phyloP scores from a whole-genome alignment of 192 early-diverging fungal species.

The Mortierella alpina region DNA sequence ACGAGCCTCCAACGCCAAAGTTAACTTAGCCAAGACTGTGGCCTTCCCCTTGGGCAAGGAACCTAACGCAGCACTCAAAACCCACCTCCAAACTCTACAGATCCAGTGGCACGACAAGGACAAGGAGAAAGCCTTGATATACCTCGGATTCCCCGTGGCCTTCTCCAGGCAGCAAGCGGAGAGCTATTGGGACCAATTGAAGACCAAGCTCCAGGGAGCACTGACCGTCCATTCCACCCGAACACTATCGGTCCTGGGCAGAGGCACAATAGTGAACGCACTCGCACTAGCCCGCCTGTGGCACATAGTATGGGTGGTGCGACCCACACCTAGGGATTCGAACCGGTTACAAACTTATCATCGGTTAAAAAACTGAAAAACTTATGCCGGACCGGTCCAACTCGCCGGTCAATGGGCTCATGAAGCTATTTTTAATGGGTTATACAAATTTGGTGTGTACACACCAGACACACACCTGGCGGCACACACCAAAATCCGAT shows the following conservation, averaged over 20 bases:
- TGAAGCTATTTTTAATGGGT: too few species aligned
- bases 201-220: not conserved
- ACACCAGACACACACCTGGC: too few species aligned
- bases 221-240: not conserved
- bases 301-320: not conserved
- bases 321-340: too few species aligned
- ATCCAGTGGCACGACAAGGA: not conserved
- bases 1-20: constrained; percentile 17
- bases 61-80: not conserved
- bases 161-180: not conserved
- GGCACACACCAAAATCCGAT: too few species aligned
- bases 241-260: not conserved
- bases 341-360: too few species aligned
- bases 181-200: not conserved
- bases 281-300: not conserved
- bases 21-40: constrained; percentile 35
- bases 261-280: not conserved
- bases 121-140: not conserved
- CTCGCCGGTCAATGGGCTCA: too few species aligned
- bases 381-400: too few species aligned
- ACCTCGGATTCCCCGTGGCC: not conserved
- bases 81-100: not conserved
- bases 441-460: too few species aligned
- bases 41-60: not conserved
- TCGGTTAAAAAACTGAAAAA: too few species aligned